Conservation (phyloP, 2,329 filamentous ascomycete species). For the Epichloe scottii region DNA sequence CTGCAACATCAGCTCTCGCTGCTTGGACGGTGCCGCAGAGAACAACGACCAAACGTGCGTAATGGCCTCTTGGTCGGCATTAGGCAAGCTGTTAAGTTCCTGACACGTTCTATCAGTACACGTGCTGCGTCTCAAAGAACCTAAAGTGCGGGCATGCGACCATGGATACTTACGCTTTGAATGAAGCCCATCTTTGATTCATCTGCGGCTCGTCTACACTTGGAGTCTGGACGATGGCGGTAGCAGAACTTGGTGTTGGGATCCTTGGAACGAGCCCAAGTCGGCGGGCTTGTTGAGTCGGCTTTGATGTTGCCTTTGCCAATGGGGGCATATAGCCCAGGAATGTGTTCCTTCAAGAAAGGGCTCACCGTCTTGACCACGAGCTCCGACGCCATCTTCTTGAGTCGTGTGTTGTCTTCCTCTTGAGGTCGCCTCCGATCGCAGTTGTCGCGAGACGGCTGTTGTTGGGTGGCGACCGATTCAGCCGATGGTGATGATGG, state of each 20-base stretch:
- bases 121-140: neutral
- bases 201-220: slow-evolving; percentile 85
- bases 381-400: slow-evolving; percentile 51
- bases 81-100: slow-evolving; percentile 71
- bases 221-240: slow-evolving; percentile 82
- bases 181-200: slow-evolving; percentile 94
- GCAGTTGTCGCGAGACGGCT: slow-evolving; percentile 31
- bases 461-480: slow-evolving; percentile 8
- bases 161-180: slow-evolving; percentile 53
- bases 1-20: slow-evolving; percentile 91
- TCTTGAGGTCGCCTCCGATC: slow-evolving; percentile 38
- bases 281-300: slow-evolving; percentile 10
- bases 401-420: slow-evolving; percentile 34
- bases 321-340: slow-evolving; percentile 72
- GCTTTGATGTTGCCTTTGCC: slow-evolving; percentile 37
- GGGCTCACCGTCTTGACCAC: slow-evolving; percentile 71
- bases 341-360: slow-evolving; percentile 84
- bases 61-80: slow-evolving; percentile 85
- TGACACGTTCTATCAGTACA: slow-evolving; percentile 21
- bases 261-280: slow-evolving; percentile 28
- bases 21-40: slow-evolving; percentile 85
- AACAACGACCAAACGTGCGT: slow-evolving; percentile 97
- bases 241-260: slow-evolving; percentile 91
- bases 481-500: slow-evolving; percentile 6
- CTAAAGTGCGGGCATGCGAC: neutral